phyloP scores from a whole-genome alignment of 2,329 filamentous ascomycete genomes.

The Alternaria sp. region DNA sequence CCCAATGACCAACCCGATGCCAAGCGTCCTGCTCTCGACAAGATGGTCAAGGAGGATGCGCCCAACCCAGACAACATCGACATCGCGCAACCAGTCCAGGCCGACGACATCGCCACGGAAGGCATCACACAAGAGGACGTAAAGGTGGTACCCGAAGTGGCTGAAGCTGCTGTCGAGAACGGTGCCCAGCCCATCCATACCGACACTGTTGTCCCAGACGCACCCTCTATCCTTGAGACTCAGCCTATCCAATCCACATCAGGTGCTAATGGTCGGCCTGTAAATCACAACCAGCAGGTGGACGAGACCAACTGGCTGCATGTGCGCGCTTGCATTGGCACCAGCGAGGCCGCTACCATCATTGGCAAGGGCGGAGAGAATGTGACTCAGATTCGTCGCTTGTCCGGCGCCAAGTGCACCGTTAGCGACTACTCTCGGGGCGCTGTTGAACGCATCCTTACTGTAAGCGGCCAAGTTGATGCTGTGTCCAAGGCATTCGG shows the following conservation, averaged over 20 bases:
- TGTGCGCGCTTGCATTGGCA: conserved; percentile 95
- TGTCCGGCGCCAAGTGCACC: conserved; percentile 97
- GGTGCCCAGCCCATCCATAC: conserved; percentile 67
- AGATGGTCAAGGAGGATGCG: conserved; percentile 73
- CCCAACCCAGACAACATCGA: conserved; percentile 57
- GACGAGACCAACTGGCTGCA: conserved; percentile 98
- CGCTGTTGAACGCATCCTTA: conserved; percentile 95
- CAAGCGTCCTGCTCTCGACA: conserved; percentile 95
- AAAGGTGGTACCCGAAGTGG: conserved; percentile 29
- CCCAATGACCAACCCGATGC: conserved; percentile 94
- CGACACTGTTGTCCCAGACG: conserved; percentile 74
- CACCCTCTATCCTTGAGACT: conserved; percentile 55
- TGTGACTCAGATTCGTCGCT: conserved; percentile 91
- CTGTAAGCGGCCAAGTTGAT: conserved; percentile 94
- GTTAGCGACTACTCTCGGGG: conserved; percentile 98
- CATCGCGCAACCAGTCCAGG: conserved; percentile 44
- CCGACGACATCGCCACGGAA: conserved; percentile 41
- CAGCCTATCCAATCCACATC: conserved; percentile 66
- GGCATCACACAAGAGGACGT: conserved; percentile 38
- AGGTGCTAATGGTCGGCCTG: conserved; percentile 58
- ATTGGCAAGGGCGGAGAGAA: conserved; percentile 99
- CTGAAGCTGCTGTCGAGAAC: conserved; percentile 49
- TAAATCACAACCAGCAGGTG: conserved; percentile 61
- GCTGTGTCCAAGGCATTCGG: conserved; percentile 98
- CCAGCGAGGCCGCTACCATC: conserved; percentile 94